Evolutionary conservation across 2,329 filamentous ascomycete genomes (phyloP).

Genomic region (Paracorniculantispora psalliotae): DNA sequence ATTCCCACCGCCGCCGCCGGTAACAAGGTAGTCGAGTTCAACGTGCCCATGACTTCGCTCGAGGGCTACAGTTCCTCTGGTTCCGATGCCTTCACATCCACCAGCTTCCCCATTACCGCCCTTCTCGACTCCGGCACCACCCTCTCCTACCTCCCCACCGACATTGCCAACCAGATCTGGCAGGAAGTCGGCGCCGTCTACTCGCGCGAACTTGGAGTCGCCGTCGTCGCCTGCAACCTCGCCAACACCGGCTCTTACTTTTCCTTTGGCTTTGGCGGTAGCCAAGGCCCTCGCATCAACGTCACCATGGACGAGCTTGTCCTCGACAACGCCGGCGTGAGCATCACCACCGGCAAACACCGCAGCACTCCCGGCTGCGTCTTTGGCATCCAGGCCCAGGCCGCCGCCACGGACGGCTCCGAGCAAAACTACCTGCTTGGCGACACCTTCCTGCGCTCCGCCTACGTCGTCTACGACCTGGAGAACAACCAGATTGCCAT

Average conservation of each 20-base stretch:
- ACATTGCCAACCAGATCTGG: constrained; percentile 51
- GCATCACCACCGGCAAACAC: not conserved
- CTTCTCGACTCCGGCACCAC: constrained; percentile 74
- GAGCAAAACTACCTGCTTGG: constrained; percentile 43
- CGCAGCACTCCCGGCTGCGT: constrained; percentile 40
- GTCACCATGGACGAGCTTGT: constrained; percentile 53
- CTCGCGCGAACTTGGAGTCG: constrained; percentile 30
- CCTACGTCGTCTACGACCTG: constrained; percentile 57
- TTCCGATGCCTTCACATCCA: constrained; percentile 40
- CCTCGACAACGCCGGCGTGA: constrained; percentile 35
- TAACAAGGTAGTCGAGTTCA: constrained; percentile 40
- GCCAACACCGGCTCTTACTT: constrained; percentile 43
- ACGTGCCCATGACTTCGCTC: constrained; percentile 44
- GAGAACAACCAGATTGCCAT: constrained; percentile 53
- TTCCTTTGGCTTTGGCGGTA: constrained; percentile 48
- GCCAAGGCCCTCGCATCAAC: constrained; percentile 44
- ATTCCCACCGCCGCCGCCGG: constrained; percentile 34
- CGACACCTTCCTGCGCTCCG: constrained; percentile 55
- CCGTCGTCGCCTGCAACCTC: constrained; percentile 48
- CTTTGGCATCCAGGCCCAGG: constrained; percentile 53
- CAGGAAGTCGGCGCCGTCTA: constrained; percentile 50
- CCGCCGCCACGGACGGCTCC: constrained; percentile 15
- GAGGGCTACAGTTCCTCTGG: constrained; percentile 45
- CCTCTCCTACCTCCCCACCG: constrained; percentile 62
- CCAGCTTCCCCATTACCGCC: constrained; percentile 47